Evolutionary conservation across 371 early-diverging fungal species (phyloP).

Genomic region (Smittium culicis): DNA sequence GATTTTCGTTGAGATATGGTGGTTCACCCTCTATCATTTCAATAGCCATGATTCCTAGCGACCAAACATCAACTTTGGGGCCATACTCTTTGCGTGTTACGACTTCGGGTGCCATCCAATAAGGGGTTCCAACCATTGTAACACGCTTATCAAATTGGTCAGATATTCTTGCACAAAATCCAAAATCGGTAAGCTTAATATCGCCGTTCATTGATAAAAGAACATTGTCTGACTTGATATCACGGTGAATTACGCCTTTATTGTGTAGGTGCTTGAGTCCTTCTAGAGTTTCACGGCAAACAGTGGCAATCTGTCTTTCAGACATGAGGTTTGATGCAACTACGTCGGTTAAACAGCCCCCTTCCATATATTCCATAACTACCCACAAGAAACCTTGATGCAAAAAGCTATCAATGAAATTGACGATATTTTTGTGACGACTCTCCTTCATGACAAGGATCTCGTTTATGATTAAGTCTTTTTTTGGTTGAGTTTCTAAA

Average conservation of each 20-base stretch:
- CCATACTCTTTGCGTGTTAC: slow-evolving; percentile 88
- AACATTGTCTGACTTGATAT: slow-evolving; percentile 74
- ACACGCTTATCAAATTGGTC: slow-evolving; percentile 60
- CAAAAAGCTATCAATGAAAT: slow-evolving; percentile 85
- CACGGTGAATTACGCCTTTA: slow-evolving; percentile 78
- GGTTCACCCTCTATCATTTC: slow-evolving; percentile 90
- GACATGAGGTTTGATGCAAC: slow-evolving; percentile 86
- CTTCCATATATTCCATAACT: slow-evolving; percentile 97
- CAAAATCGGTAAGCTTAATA: slow-evolving; percentile 76
- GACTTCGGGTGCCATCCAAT: slow-evolving; percentile 96
- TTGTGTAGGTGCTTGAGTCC: slow-evolving; percentile 73
- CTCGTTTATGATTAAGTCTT: slow-evolving; percentile 92
- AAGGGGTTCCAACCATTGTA: slow-evolving; percentile 83
- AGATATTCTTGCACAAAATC: slow-evolving; percentile 59
- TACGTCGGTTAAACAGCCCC: slow-evolving; percentile 82
- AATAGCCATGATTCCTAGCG: slow-evolving; percentile 88
- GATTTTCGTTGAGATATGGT: slow-evolving; percentile 88
- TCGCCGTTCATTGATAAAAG: slow-evolving; percentile 60
- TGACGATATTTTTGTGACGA: slow-evolving; percentile 88
- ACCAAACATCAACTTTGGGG: slow-evolving; percentile 93
- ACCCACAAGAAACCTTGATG: slow-evolving; percentile 82
- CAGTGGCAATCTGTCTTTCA: slow-evolving; percentile 87
- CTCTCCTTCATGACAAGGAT: slow-evolving; percentile 87
- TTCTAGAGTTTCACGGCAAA: slow-evolving; percentile 79
- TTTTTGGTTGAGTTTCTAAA: slow-evolving; percentile 85